Percentiles rank a stretch among this genome's conserved stretches.
These are phyloP conservation scores for Sporothrix brunneoviolacea DNA, from an alignment of 2,329 filamentous ascomycete species.

Conservation along the genomic window DNA sequence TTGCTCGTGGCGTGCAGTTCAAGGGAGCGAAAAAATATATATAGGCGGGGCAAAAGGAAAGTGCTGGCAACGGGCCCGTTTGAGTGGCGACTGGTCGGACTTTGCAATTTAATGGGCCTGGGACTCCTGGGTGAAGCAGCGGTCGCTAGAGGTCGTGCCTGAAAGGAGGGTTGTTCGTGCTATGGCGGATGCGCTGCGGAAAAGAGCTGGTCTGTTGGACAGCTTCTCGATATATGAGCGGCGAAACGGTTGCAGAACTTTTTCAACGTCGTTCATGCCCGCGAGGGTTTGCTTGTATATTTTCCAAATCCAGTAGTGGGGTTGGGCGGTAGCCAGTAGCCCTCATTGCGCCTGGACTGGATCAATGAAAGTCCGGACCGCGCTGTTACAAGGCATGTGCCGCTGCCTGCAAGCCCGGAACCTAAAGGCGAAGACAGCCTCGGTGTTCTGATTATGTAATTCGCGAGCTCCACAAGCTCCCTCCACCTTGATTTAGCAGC, in stretches of 20 bases:
- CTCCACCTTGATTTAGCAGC: constrained; percentile 6
- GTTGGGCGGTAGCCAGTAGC: neutral
- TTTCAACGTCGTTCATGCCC: neutral
- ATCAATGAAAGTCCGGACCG: constrained; percentile 13
- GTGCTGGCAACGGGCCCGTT: constrained; percentile 11
- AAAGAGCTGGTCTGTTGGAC: too few relatives aligned
- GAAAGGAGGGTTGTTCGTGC: too few relatives aligned
- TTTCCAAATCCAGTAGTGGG: neutral
- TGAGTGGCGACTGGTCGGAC: constrained; percentile 9
- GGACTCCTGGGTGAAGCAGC: neutral
- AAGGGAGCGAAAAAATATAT: constrained; percentile 14
- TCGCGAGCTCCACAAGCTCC: constrained; percentile 6
- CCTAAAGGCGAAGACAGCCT: neutral
- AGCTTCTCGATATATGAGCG: too few relatives aligned
- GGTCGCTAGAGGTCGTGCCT: too few relatives aligned
- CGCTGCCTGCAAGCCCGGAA: too few relatives aligned
- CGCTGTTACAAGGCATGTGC: neutral
- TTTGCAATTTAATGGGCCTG: constrained; percentile 5
- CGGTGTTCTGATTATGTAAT: constrained; percentile 6
- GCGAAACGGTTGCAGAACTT: too few relatives aligned
- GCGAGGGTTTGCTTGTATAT: neutral
- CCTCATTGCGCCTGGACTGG: constrained; percentile 10
- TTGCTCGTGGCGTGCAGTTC: constrained; percentile 8
- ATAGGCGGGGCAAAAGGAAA: constrained; percentile 15
- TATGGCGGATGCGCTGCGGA: too few relatives aligned